Evolutionary conservation across 345 rosid genomes (phyloP).

Genomic region (Syzygium oleosum): DNA sequence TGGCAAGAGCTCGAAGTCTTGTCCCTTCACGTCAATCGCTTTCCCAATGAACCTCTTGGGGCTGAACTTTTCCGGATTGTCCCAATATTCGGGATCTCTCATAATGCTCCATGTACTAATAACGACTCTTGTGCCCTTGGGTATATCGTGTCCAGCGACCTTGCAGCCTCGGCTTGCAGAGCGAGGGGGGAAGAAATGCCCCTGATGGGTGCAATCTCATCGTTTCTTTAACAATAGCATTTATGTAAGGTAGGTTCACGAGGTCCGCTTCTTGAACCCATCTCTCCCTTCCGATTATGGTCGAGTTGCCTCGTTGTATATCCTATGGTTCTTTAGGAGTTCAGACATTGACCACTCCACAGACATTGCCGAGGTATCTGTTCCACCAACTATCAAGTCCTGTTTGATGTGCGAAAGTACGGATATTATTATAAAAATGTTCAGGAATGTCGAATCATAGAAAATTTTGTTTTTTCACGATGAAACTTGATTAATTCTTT

Average conservation of each 20-base stretch:
- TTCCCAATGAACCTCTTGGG: constrained; percentile 14
- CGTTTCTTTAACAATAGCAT: constrained; percentile 28
- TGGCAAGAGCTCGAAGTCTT: constrained; percentile 33
- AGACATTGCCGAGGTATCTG: constrained; percentile 9
- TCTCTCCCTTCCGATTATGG: constrained; percentile 19
- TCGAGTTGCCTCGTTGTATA: constrained; percentile 20
- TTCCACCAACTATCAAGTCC: constrained; percentile 14
- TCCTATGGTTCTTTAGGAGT: constrained; percentile 9
- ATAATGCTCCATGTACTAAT: constrained; percentile 6
- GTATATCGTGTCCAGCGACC: constrained; percentile 4
- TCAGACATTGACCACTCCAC: constrained; percentile 21
- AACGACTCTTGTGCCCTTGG: not conserved
- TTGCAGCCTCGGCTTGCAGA: not conserved
- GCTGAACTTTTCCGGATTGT: constrained; percentile 5
- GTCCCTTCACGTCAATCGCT: constrained; percentile 10
- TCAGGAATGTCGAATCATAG: not conserved
- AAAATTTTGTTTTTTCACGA: not conserved
- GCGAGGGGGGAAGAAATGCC: constrained; percentile 1
- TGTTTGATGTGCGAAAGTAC: not conserved
- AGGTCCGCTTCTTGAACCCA: constrained; percentile 29
- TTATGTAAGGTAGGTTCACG: constrained; percentile 17
- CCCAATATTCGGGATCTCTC: constrained; percentile 13
- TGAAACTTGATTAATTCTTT: not conserved
- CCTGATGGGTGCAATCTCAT: constrained; percentile 13
- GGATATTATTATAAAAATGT: not conserved